Evolutionary conservation across 2,329 filamentous ascomycete genomes (phyloP), one percentile per base, ranked within the genome.

Genomic region (Sporothrix brunneoviolacea): DNA sequence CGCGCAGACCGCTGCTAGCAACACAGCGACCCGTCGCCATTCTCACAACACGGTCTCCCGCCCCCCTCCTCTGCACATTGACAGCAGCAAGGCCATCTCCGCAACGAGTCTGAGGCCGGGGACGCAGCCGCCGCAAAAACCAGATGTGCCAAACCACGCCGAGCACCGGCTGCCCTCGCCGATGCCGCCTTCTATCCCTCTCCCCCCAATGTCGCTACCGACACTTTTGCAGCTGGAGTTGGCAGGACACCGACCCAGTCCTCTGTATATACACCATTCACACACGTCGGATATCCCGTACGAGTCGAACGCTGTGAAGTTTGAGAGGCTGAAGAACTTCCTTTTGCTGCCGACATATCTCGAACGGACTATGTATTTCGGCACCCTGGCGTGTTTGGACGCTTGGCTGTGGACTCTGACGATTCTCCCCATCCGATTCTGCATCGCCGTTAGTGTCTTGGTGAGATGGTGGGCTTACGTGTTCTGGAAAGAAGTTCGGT

Each of bases 341-440:
- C 68, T 98, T 6, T 73, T 90, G 22, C 71, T 98, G 4, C 90
- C 91, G 0, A 78, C 82, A 0, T 87, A 86, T 54, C 75, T 98
- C 5, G 93, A 98, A 68, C 79, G 85, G 40, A 85, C 91, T 0
- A 76, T 98, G 6, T 82, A 83, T 53, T 97, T 98, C 68, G 93
- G 93, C 7, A 84, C 88, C 0, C 69, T 97, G 30, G 91, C 91
- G 7, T 98, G 93, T 67, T 74, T 98, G 6, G 93, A 98, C 65
- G 87, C 91, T 2, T 98, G 91, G 90, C 78, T 98, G 1, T 93
- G 96, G 68, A 94, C 89, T 1, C 94, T 98, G 60, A 98, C 93
- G 0, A 95, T 98, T 39, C 72, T 98, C 0, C 93, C 93, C 0
- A 76, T 98, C 53, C 80, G 93, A 3, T 97, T 98, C 60, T 66